Percentiles rank a stretch among this genome's conserved stretches.
These are phyloP conservation scores for Acanthochlamys bracteata DNA, from an alignment of 106 monocot genomes.

Conservation along the genomic window DNA sequence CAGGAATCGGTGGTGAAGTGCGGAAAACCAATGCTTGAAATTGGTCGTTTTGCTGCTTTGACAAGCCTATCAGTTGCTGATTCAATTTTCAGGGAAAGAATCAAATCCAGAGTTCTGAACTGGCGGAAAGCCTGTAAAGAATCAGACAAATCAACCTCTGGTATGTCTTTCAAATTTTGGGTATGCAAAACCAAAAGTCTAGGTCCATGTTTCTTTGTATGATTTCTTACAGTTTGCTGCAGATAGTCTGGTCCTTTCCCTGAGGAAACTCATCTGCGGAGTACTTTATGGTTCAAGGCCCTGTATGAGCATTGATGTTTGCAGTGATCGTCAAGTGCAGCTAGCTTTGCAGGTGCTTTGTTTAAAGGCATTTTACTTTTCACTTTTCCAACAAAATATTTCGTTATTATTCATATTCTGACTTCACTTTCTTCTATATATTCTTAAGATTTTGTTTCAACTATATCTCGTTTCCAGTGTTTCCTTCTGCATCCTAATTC, in stretches of 20 bases:
- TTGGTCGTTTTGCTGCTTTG: conserved; percentile 16
- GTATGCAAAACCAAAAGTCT: no score
- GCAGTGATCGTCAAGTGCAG: conserved; percentile 65
- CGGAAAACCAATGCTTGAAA: conserved; percentile 19
- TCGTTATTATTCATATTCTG: neutral
- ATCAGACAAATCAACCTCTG: conserved; percentile 37
- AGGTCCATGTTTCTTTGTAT: neutral
- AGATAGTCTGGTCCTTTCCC: conserved; percentile 46
- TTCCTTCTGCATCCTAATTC: no score
- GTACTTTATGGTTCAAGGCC: conserved; percentile 84
- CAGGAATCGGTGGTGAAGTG: conserved; percentile 65
- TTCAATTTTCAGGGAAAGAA: conserved; percentile 72
- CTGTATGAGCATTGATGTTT: conserved; percentile 71
- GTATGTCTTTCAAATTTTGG: conserved; percentile 16
- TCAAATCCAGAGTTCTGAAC: conserved; percentile 52
- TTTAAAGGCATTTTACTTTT: neutral
- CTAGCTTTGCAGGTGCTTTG: conserved; percentile 43
- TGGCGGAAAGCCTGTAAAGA: conserved; percentile 51
- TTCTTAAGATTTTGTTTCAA: no score
- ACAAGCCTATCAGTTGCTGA: conserved; percentile 52
- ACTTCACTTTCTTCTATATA: no score
- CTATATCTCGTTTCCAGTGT: no score
- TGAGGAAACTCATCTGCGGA: conserved; percentile 59
- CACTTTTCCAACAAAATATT: no score
- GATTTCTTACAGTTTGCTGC: conserved; percentile 1